Base-by-base conservation (phyloP, 73 alveolate genomes). In the Diophrys appendiculata region DNA sequence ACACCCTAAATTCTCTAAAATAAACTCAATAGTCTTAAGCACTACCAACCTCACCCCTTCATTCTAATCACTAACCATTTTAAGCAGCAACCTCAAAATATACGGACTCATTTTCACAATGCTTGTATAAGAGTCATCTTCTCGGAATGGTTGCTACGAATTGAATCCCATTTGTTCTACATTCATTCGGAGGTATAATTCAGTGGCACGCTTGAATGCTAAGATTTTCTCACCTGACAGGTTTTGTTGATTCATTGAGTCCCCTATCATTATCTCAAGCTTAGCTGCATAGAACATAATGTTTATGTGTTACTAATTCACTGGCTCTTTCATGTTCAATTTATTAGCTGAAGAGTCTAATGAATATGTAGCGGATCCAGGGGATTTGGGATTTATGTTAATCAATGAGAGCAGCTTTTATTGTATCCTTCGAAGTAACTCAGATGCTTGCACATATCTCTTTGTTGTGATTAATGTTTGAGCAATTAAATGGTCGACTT, bases 1-100 rank as follows among this genome's bases (percentile, higher is more conserved):
- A 29, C 92, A 85, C 25, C 92, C 92, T 34, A 80, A 18, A 14
- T 84, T 85, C 69, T 85, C 92, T 14, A 85, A 65, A n/a, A 85
- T 31, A 65, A 78, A 85, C 35, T 85, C 88, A 5, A 85, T n/a
- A 0, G 68, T n/a, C 43, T 73, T 85, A 0, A 85, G 52, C n/a
- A 78, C 81, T 2, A 82, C 73, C 29, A 85, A 60, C 60, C 56
- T 52, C 29, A 85, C 92, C 1, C 52, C 83, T 65, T 85, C 81
- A 25, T 31, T 72, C 23, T 54, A 53, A 33, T 72, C 69, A 24
- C 76, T 68, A 3, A 72, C 13, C 60, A 74, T 68, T 70, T 53
- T 55, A 14, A 85, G 69, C 14, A 76, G 56, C 71, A 85, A 76
- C 68, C 78, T 85, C 0, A 85, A 30, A 8, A 85, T 29, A 29